These are phyloP conservation scores for Arthrobotrys entomopaga DNA, from an alignment of 2,329 filamentous ascomycete genomes.

Conservation along the genomic window DNA sequence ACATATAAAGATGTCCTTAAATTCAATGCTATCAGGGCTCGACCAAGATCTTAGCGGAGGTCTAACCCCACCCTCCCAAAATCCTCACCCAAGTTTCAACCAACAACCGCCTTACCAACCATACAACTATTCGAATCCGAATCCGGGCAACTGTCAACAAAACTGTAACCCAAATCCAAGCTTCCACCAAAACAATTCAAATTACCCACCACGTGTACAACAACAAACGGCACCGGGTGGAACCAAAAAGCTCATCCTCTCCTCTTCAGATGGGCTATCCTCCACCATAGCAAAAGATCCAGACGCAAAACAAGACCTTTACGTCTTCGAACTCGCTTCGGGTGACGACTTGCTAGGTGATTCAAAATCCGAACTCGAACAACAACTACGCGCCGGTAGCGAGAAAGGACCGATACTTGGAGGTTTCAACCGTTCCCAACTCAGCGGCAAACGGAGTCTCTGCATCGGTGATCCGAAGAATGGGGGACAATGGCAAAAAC, in stretches of 20 bases:
- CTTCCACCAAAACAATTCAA: neutral
- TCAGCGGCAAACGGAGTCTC: slow-evolving; percentile 15
- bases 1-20: slow-evolving; percentile 1
- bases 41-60: neutral
- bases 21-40: neutral
- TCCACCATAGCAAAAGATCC: neutral
- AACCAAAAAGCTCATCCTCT: neutral
- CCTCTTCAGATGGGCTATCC: neutral
- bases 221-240: neutral
- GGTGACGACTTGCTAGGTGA: slow-evolving; percentile 16
- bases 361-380: slow-evolving; percentile 28
- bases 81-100: neutral
- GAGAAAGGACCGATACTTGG: slow-evolving; percentile 20
- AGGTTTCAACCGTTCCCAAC: slow-evolving; percentile 15
- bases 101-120: slow-evolving; percentile 10
- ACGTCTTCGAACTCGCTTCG: slow-evolving; percentile 1
- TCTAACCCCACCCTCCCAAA: neutral
- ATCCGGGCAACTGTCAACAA: neutral
- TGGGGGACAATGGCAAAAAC: slow-evolving; percentile 24
- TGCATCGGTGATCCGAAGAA: slow-evolving; percentile 21
- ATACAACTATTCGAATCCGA: slow-evolving; percentile 5
- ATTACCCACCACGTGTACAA: neutral
- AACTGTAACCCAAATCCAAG: neutral
- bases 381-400: slow-evolving; percentile 16
- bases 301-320: neutral